A percentile compares a stretch with the other conserved stretches of the same genome.
phyloP scores from a whole-genome alignment of 2,329 filamentous ascomycete species.

The Venturia aucupariae region DNA sequence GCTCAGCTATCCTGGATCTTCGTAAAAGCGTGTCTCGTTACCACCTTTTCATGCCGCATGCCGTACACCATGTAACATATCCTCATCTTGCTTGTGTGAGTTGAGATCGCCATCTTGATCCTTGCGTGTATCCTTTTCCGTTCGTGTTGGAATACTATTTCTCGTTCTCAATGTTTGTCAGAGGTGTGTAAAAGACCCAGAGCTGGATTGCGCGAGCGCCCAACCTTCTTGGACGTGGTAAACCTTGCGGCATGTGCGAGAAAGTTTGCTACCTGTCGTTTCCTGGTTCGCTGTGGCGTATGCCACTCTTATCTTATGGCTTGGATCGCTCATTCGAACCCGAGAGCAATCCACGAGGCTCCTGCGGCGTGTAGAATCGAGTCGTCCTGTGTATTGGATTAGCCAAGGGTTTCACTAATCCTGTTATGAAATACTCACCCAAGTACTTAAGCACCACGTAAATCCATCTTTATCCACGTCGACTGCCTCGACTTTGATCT shows the following conservation, averaged over 20 bases:
- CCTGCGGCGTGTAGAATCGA: slow-evolving; percentile 21
- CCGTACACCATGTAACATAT: too few relatives aligned
- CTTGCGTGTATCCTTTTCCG: too few relatives aligned
- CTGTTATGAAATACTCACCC: slow-evolving; percentile 12
- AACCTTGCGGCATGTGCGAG: neutral
- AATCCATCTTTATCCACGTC: slow-evolving; percentile 21
- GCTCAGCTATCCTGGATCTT: too few relatives aligned
- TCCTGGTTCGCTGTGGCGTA: neutral
- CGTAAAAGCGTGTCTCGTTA: too few relatives aligned
- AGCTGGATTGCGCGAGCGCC: neutral
- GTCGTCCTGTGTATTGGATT: slow-evolving; percentile 17
- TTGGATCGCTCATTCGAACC: slow-evolving; percentile 7
- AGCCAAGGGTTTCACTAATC: slow-evolving; percentile 19
- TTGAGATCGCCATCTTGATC: too few relatives aligned
- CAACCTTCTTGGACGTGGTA: neutral
- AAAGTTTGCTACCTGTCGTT: neutral
- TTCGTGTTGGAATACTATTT: neutral
- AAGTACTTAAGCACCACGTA: slow-evolving; percentile 22
- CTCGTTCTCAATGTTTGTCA: neutral
- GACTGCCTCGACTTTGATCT: slow-evolving; percentile 19
- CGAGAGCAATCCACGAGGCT: slow-evolving; percentile 22
- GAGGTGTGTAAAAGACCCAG: neutral
- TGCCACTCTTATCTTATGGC: too few relatives aligned
- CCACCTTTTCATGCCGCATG: too few relatives aligned
- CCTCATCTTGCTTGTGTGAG: too few relatives aligned